Base-by-base conservation (phyloP, 371 early-diverging fungal genomes). In the Thermomucor indicae-seudaticae region DNA sequence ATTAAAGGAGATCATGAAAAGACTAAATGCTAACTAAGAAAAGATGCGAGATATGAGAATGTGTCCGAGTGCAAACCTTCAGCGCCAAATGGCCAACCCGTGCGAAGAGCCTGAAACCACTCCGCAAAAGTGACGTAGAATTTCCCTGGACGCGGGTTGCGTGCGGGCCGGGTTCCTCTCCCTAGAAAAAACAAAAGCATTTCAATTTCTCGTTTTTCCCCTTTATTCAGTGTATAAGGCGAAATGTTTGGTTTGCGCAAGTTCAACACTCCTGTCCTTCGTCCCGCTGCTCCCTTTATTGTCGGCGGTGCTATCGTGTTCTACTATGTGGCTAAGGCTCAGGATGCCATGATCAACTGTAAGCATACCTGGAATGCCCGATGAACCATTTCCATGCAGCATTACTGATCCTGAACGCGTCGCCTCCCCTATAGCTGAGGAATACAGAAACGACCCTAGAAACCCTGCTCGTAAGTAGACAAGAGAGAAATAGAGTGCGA, bases 191-290 rank as follows among this genome's bases (percentile, higher is more conserved):
- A n/a, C n/a, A n/a, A n/a, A n/a, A n/a, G n/a, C n/a, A n/a, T n/a
- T n/a, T n/a, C n/a, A n/a, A n/a, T n/a, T n/a, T n/a, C n/a, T n/a
- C n/a, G n/a, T n/a, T n/a, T 37, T 37, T 19, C 19, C 37, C 37
- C 14, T 37, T 19, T 16, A 37, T 19, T 14, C 37, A 37, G 19
- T 16, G 37, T 19, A 37, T 16, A 37, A 11, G 4, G 11, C 4
- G 65, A 60, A 43, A 76, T 77, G 77, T 77, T 77, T 46, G 77
- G 77, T 64, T 44, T 73, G 52, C 77, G 77, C 66, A 77, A 77
- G 60, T 77, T 64, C 58, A 58, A 58, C 60, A 64, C 73, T 49
- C 77, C 77, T 39, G 51, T 73, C 49, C 56, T 68, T 51, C 71
- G 71, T 51, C 77, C 77, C 51, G 57, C 54, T 42, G 72, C 59